Evolutionary conservation across 2,329 filamentous ascomycete species (phyloP).

Genomic region (Aspergillus novofumigatus): DNA sequence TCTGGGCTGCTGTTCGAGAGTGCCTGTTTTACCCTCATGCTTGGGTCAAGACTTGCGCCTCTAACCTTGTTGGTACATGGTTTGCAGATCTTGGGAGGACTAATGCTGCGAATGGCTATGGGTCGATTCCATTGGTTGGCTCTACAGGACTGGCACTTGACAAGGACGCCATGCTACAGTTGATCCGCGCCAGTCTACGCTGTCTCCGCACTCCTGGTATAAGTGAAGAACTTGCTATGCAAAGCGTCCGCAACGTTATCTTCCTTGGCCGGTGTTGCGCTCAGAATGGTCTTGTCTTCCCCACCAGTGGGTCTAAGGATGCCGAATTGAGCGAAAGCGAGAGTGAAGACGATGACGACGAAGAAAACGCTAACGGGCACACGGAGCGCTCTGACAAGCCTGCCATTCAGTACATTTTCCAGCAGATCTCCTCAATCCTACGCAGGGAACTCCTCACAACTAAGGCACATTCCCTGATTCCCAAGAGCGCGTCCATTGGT

Average conservation of each 20-base stretch:
- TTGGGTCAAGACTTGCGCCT: constrained; percentile 71
- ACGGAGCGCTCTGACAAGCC: constrained; percentile 35
- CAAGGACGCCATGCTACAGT: constrained; percentile 58
- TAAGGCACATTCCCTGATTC: constrained; percentile 59
- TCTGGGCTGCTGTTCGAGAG: constrained; percentile 68
- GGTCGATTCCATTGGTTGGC: constrained; percentile 60
- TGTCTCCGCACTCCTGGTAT: constrained; percentile 61
- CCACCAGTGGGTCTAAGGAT: constrained; percentile 38
- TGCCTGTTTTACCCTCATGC: constrained; percentile 69
- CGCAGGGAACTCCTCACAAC: constrained; percentile 67
- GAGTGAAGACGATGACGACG: constrained; percentile 43
- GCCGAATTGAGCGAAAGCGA: constrained; percentile 35
- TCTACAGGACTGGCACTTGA: constrained; percentile 67
- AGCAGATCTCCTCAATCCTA: constrained; percentile 72
- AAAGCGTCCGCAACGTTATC: constrained; percentile 74
- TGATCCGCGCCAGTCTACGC: constrained; percentile 54
- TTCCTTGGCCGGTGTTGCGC: constrained; percentile 69
- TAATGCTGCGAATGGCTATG: constrained; percentile 51
- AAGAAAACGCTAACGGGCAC: constrained; percentile 28
- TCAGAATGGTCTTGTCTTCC: constrained; percentile 50
- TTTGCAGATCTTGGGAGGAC: constrained; percentile 72
- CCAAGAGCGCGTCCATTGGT: constrained; percentile 71
- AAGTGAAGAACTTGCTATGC: constrained; percentile 70
- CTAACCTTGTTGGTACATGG: constrained; percentile 70
- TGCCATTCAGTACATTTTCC: constrained; percentile 70